Base-by-base conservation (phyloP, 2,329 filamentous ascomycete genomes). In the Aureobasidium sp. region DNA sequence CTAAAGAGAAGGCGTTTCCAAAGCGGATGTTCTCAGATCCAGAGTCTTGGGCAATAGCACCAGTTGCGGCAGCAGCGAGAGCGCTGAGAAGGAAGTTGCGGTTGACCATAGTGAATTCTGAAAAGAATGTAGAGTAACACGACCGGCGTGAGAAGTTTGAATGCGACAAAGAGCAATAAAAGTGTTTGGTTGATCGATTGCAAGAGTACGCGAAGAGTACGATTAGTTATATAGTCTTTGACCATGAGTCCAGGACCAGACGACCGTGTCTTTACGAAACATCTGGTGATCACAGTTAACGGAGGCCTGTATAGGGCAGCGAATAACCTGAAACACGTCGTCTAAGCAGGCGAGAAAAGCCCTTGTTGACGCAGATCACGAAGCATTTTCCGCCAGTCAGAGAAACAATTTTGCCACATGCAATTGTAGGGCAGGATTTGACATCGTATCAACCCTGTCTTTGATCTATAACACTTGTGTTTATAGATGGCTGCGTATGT, bases 11-110 rank as follows among this genome's bases (percentile, higher is more conserved):
- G 3, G 42, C 42, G 20, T 48, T 39, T 34, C 56, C 56, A 17
- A 60, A 60, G 56, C 56, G 56, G 44, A 60, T 27, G 47, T 51
- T 60, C 32, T 53, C 50, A 17, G 50, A 53, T 7, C 50, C 50
- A 26, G 50, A 53, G 26, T 50, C 56, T 36, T 60, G 56, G 17
- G 42, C 56, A 34, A 42, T 3, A 23, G 15, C 56, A 20, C 20
- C 9, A 9, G 32, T 51, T 27, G n/a, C 20, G 44, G 44, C 32
- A n/a, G 56, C 44, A 32, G 44, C 56, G 34, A 51, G 36, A 5
- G 44, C 44, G 12, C 42, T 10, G 44, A 60, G 56, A 20, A 60
- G 44, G n/a, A 60, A 26, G 6, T 41, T 41, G 42, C 34, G 56
- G 20, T 60, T 48, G 56, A 60, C 32, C 56, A 60, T 59, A 17